Conservation (phyloP, 2,329 filamentous ascomycete species). For the Emergomyces orientalis region DNA sequence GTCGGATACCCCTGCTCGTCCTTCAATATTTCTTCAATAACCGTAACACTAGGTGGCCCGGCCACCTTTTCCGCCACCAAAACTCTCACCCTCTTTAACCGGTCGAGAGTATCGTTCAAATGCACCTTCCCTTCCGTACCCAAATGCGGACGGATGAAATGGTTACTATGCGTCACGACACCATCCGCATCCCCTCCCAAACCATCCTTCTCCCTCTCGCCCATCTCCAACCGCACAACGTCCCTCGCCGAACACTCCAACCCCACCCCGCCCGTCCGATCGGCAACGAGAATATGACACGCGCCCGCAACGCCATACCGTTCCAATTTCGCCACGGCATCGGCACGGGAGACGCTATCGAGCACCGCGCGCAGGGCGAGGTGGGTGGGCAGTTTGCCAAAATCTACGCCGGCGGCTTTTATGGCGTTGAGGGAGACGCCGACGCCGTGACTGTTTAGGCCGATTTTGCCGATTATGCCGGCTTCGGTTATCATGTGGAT, state of each 20-base stretch:
- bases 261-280: slow-evolving; percentile 38
- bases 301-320: slow-evolving; percentile 43
- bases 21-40: slow-evolving; percentile 25
- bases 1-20: slow-evolving; percentile 26
- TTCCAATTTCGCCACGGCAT: slow-evolving; percentile 39
- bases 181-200: slow-evolving; percentile 6
- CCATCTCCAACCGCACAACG: slow-evolving; percentile 13
- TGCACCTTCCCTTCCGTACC: slow-evolving; percentile 17
- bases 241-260: slow-evolving; percentile 40
- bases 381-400: slow-evolving; percentile 44
- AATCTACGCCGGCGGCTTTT: slow-evolving; percentile 41
- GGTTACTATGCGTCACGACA: slow-evolving; percentile 25
- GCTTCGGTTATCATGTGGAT: slow-evolving; percentile 50
- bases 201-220: slow-evolving; percentile 7
- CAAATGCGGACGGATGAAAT: slow-evolving; percentile 19
- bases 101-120: slow-evolving; percentile 17
- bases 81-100: slow-evolving; percentile 25
- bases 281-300: slow-evolving; percentile 47
- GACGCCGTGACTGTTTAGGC: slow-evolving; percentile 46
- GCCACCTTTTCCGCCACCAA: slow-evolving; percentile 16
- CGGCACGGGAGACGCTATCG: slow-evolving; percentile 37
- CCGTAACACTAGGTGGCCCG: slow-evolving; percentile 13
- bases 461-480: slow-evolving; percentile 51
- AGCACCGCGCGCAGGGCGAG: slow-evolving; percentile 46
- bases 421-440: slow-evolving; percentile 51